phyloP scores from a whole-genome alignment of 192 early-diverging fungal genomes.

The Podila clonocystis region DNA sequence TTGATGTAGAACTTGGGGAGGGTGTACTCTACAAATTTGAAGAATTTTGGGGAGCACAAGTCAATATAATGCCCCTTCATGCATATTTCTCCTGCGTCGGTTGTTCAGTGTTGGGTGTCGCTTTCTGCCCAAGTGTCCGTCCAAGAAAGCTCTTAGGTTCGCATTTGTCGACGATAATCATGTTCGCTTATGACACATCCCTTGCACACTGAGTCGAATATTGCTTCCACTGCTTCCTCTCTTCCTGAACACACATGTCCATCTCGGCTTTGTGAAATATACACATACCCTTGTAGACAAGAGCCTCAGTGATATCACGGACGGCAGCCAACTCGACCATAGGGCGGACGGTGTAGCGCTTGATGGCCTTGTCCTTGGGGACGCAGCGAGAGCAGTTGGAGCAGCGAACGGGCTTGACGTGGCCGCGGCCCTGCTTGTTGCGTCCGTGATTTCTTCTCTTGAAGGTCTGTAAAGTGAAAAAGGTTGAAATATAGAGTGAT shows the following conservation, averaged over 20 bases:
- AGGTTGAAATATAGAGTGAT: neutral
- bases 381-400: conserved; percentile 98
- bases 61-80: too few relatives aligned
- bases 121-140: too few relatives aligned
- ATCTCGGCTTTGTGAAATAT: neutral
- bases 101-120: too few relatives aligned
- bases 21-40: conserved; percentile 92
- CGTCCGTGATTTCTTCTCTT: conserved; percentile 99
- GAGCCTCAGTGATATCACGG: conserved; percentile 96
- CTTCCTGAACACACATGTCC: too few relatives aligned
- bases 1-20: conserved; percentile 99
- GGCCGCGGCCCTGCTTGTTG: conserved; percentile 99
- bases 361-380: conserved; percentile 99
- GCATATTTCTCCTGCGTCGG: too few relatives aligned
- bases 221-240: too few relatives aligned
- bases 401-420: conserved; percentile 97
- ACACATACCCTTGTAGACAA: conserved; percentile 87
- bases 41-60: conserved; percentile 48
- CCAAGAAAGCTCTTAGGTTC: too few relatives aligned
- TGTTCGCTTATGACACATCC: too few relatives aligned
- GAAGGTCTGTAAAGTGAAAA: conserved; percentile 71
- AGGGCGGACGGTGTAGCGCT: conserved; percentile 98
- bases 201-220: too few relatives aligned
- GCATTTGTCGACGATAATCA: too few relatives aligned
- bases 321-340: conserved; percentile 99